Evolutionary conservation across 164 flowering plant genomes (phyloP).

Genomic region (Aristolochia californica): DNA sequence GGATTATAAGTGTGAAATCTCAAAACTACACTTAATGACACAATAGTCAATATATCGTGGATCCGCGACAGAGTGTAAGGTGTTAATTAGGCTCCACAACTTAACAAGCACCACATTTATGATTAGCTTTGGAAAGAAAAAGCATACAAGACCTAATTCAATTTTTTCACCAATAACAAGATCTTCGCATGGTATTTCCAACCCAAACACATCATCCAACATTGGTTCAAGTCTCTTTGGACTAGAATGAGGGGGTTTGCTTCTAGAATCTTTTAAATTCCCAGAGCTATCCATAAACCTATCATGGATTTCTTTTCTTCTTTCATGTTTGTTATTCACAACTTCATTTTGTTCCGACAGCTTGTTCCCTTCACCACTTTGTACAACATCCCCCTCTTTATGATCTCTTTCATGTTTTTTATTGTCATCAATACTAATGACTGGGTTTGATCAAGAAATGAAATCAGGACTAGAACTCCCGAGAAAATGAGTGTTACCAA

Average conservation of each 20-base stretch:
- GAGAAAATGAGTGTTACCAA: slow-evolving; percentile 11
- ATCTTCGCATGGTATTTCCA: slow-evolving; percentile 95
- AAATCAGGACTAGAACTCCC: slow-evolving; percentile 21
- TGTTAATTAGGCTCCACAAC: no score
- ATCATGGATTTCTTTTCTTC: slow-evolving; percentile 29
- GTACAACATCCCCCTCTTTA: slow-evolving; percentile 18
- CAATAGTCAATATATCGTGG: no score
- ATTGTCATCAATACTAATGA: slow-evolving; percentile 4
- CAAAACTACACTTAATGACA: no score
- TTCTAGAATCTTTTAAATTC: slow-evolving; percentile 26
- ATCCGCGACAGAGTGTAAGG: no score
- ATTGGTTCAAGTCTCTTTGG: slow-evolving; percentile 43
- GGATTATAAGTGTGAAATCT: no score
- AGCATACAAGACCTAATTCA: slow-evolving; percentile 58
- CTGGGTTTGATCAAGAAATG: no score
- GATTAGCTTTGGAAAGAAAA: neutral
- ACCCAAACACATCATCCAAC: slow-evolving; percentile 70
- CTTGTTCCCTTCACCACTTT: slow-evolving; percentile 11
- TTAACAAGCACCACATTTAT: neutral
- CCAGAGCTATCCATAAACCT: slow-evolving; percentile 26
- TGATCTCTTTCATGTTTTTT: neutral
- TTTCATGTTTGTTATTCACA: slow-evolving; percentile 22
- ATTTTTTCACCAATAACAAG: slow-evolving; percentile 90
- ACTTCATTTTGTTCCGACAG: slow-evolving; percentile 17
- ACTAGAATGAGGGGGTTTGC: slow-evolving; percentile 25